These are phyloP conservation scores for Puccinellia tenuiflora DNA, from an alignment of 176 grass and related monocot genomes.

Conservation along the genomic window DNA sequence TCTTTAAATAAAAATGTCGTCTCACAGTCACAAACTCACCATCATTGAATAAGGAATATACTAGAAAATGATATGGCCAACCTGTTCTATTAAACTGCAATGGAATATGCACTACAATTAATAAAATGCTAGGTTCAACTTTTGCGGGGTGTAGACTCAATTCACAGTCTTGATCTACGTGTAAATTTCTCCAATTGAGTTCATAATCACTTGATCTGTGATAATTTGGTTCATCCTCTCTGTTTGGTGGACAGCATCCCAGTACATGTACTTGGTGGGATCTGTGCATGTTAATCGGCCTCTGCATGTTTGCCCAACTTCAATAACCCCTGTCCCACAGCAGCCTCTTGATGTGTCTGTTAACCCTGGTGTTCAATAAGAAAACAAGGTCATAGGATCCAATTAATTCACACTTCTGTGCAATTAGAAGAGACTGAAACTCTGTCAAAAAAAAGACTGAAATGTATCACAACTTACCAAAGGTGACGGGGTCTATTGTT, in stretches of 20 bases:
- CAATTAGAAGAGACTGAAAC: background rate
- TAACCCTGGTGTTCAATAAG: conserved; percentile 31
- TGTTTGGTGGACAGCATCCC: conserved; percentile 72
- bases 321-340: conserved; percentile 55
- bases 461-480: conserved; percentile 32
- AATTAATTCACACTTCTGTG: background rate
- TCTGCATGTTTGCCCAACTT: conserved; percentile 62
- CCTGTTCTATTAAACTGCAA: background rate
- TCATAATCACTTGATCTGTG: conserved; percentile 25
- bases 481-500: conserved; percentile 29
- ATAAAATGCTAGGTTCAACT: background rate
- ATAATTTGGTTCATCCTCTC: conserved; percentile 65
- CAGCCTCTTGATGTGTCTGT: conserved; percentile 54
- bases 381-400: background rate
- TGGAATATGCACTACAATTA: background rate
- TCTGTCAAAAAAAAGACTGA: background rate
- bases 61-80: background rate
- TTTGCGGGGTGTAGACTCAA: background rate
- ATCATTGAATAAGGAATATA: background rate
- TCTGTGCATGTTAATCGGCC: conserved; percentile 46
- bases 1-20: background rate
- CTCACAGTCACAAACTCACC: background rate
- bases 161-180: conserved; percentile 5
- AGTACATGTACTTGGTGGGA: conserved; percentile 60
- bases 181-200: conserved; percentile 29